phyloP scores from a whole-genome alignment of 768 basidiomycete species.

The Hygrophorus russula region DNA sequence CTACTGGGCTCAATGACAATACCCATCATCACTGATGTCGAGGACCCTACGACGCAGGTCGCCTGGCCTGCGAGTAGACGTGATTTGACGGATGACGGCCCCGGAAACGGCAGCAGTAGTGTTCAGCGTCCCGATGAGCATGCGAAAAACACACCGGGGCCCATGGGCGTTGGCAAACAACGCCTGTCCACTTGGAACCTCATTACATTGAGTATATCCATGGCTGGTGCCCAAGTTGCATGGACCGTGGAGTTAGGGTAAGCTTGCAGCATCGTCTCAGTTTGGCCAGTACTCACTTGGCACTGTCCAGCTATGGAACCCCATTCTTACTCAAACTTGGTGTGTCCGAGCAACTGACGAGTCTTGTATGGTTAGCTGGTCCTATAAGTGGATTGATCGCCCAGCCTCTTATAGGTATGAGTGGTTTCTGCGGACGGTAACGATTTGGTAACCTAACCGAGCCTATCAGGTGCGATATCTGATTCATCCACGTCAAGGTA shows the following conservation, averaged over 20 bases:
- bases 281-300: slow-evolving; percentile 4
- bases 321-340: slow-evolving; percentile 69
- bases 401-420: slow-evolving; percentile 90
- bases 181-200: slow-evolving; percentile 55
- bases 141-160: no score
- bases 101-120: slow-evolving; percentile 17
- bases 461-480: slow-evolving; percentile 73
- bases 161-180: slow-evolving; percentile 10
- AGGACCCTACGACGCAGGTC: slow-evolving; percentile 70
- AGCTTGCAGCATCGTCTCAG: slow-evolving; percentile 15
- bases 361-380: slow-evolving; percentile 91
- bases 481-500: slow-evolving; percentile 89
- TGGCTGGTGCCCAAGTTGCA: slow-evolving; percentile 90
- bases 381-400: slow-evolving; percentile 93
- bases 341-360: slow-evolving; percentile 81
- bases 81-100: slow-evolving; percentile 18
- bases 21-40: slow-evolving; percentile 48
- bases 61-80: slow-evolving; percentile 51
- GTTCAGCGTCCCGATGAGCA: slow-evolving; percentile 5
- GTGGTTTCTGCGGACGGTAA: slow-evolving; percentile 13
- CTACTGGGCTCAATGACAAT: neutral
- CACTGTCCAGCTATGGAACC: slow-evolving; percentile 73
- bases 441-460: slow-evolving; percentile 15
- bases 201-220: slow-evolving; percentile 76
- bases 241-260: slow-evolving; percentile 96